Evolutionary conservation across 1,139 yeast species (phyloP).

Genomic region (Candida dubliniensis): DNA sequence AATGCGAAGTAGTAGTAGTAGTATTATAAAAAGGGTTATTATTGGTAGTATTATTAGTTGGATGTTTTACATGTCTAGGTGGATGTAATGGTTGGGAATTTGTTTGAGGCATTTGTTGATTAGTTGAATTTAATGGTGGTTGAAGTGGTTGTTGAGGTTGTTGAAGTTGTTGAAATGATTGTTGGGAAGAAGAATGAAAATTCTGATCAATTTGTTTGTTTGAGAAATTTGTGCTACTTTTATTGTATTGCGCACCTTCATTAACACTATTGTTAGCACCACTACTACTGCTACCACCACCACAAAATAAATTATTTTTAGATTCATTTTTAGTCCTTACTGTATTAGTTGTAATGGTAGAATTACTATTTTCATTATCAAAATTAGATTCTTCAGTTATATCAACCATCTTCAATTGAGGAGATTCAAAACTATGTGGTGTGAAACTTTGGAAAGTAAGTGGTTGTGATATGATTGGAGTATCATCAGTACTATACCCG

Average conservation of each 20-base stretch:
- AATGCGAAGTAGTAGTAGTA: neutral
- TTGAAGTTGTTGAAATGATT: neutral
- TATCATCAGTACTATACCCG: conserved; percentile 22
- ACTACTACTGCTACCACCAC: neutral
- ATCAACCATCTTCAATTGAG: conserved; percentile 15
- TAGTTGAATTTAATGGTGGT: neutral
- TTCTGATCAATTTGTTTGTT: neutral
- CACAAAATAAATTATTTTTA: neutral
- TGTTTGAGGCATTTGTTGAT: conserved; percentile 1
- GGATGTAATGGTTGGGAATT: conserved; percentile 5
- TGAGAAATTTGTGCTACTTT: neutral
- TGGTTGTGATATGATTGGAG: conserved; percentile 28
- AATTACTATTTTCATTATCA: neutral
- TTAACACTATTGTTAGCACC: neutral
- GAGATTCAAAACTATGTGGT: conserved; percentile 16
- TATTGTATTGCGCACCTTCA: neutral
- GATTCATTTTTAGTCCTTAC: neutral
- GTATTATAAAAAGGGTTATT: conserved; percentile 1
- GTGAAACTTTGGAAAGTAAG: conserved; percentile 25
- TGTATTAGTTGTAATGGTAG: neutral
- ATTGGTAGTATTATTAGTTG: conserved; percentile 1
- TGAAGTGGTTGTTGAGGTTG: neutral
- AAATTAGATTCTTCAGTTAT: conserved; percentile 4
- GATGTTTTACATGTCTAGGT: conserved; percentile 9
- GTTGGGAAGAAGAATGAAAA: neutral